These are phyloP conservation scores for Microstegium vimineum DNA, from an alignment of 176 grass and related monocot species.

Conservation along the genomic window DNA sequence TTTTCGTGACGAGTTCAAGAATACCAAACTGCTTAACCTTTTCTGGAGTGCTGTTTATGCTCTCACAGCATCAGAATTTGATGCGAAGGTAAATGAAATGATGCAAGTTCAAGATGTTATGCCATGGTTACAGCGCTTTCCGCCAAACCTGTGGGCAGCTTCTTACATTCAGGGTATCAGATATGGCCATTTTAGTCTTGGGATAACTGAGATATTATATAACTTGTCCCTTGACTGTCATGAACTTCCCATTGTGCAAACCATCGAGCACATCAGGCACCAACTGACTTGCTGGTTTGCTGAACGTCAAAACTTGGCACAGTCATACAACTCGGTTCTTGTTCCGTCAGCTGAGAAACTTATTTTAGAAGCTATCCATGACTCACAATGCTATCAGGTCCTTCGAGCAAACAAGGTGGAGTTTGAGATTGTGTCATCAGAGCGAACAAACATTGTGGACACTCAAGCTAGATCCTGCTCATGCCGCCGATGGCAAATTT, in stretches of 20 bases:
- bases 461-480: conserved; percentile 77
- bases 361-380: conserved; percentile 77
- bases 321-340: conserved; percentile 73
- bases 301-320: conserved; percentile 61
- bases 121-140: conserved; percentile 81
- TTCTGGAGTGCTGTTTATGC: conserved; percentile 95
- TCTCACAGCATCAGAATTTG: conserved; percentile 75
- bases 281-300: conserved; percentile 76
- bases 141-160: conserved; percentile 86
- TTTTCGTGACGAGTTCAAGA: conserved; percentile 97
- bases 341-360: conserved; percentile 87
- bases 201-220: conserved; percentile 79
- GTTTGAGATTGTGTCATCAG: conserved; percentile 95
- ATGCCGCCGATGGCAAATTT: conserved; percentile 89
- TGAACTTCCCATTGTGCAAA: conserved; percentile 92
- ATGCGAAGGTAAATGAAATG: conserved; percentile 85
- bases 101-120: conserved; percentile 92
- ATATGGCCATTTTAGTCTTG: conserved; percentile 88
- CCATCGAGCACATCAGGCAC: conserved; percentile 77
- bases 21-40: conserved; percentile 91
- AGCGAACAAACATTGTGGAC: conserved; percentile 97
- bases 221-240: conserved; percentile 89
- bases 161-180: conserved; percentile 81
- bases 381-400: conserved; percentile 92
- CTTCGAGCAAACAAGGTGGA: conserved; percentile 98